Conservation (phyloP, 2,329 filamentous ascomycete species). For the Aureobasidium namibiae region DNA sequence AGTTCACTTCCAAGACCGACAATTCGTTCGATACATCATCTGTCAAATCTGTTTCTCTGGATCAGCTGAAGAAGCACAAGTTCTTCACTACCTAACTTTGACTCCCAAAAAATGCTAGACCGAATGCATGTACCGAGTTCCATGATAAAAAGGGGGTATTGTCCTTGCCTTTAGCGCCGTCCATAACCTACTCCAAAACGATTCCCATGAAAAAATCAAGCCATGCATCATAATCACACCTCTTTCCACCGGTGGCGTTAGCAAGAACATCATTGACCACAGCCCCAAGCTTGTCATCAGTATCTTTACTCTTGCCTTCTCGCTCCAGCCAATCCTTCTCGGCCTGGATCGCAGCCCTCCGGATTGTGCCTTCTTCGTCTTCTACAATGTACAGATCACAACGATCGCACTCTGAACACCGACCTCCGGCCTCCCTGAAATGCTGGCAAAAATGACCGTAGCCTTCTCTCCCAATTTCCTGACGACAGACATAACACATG, state of each 20-base stretch:
- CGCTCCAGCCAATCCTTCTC: slow-evolving; percentile 39
- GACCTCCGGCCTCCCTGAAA: slow-evolving; percentile 71
- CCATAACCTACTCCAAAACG: slow-evolving; percentile 13
- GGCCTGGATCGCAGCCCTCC: slow-evolving; percentile 33
- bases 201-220: slow-evolving; percentile 20
- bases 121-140: neutral
- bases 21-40: slow-evolving; percentile 5
- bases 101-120: neutral
- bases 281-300: slow-evolving; percentile 12
- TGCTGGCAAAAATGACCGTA: slow-evolving; percentile 96
- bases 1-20: slow-evolving; percentile 19
- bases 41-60: neutral
- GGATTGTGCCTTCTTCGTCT: slow-evolving; percentile 37
- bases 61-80: slow-evolving; percentile 10
- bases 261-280: slow-evolving; percentile 21
- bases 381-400: slow-evolving; percentile 43
- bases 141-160: slow-evolving; percentile 3
- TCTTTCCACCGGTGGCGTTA: slow-evolving; percentile 11
- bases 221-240: slow-evolving; percentile 17
- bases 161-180: slow-evolving; percentile 1
- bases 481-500: slow-evolving; percentile 94
- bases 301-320: slow-evolving; percentile 21
- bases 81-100: neutral
- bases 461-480: slow-evolving; percentile 55
- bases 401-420: slow-evolving; percentile 66